These are phyloP conservation scores for Entrophospora sp. DNA, from an alignment of 192 early-diverging fungal species.

Conservation along the genomic window DNA sequence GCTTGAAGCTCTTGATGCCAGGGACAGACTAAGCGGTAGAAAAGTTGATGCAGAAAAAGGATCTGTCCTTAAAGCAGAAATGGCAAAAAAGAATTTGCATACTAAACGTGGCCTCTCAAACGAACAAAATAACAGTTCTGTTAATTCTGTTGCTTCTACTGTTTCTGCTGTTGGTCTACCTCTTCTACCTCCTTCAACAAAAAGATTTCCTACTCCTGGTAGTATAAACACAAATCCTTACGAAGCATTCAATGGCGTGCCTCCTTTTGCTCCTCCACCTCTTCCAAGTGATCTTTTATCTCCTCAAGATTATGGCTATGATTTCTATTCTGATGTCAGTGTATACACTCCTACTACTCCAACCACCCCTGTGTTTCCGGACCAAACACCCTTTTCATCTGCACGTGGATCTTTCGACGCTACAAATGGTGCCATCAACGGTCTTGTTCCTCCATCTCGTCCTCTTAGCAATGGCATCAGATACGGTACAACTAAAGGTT, in stretches of 20 bases:
- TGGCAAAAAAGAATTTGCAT: slow-evolving; percentile 99
- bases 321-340: slow-evolving; percentile 43
- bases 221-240: slow-evolving; percentile 22
- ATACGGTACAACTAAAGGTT: slow-evolving; percentile 34
- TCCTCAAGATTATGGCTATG: slow-evolving; percentile 44
- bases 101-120: slow-evolving; percentile 73
- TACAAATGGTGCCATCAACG: slow-evolving; percentile 24
- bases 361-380: slow-evolving; percentile 35
- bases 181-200: not conserved
- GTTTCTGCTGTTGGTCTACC: not conserved
- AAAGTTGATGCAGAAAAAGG: slow-evolving; percentile 85
- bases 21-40: slow-evolving; percentile 84
- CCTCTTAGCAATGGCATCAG: not conserved
- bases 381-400: slow-evolving; percentile 26
- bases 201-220: slow-evolving; percentile 13
- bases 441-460: slow-evolving; percentile 22
- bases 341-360: slow-evolving; percentile 30
- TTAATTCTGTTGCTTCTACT: slow-evolving; percentile 13
- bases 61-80: slow-evolving; percentile 88
- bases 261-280: slow-evolving; percentile 30
- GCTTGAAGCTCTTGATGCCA: slow-evolving; percentile 83
- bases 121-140: slow-evolving; percentile 28
- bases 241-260: slow-evolving; percentile 33
- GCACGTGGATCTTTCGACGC: slow-evolving; percentile 29
- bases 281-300: slow-evolving; percentile 49